Evolutionary conservation across 257 asterid genomes (phyloP).

Genomic region (Thymus mandschuricus): DNA sequence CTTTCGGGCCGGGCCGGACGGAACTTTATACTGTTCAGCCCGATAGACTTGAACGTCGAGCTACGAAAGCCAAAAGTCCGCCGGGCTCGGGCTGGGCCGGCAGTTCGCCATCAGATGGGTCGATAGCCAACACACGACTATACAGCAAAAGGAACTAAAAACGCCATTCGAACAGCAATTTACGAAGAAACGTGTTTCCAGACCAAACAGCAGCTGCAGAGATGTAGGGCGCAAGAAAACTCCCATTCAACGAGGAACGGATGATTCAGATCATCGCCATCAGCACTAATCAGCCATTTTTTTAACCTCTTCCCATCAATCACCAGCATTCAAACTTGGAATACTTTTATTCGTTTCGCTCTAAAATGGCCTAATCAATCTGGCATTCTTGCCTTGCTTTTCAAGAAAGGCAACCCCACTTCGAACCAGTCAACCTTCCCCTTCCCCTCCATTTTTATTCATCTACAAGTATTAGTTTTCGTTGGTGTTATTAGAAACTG

Average conservation of each 20-base stretch:
- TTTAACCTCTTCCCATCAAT: not conserved
- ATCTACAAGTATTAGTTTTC: not conserved
- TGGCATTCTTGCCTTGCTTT: constrained; percentile 38
- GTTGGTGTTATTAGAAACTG: not conserved
- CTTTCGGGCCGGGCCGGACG: no score
- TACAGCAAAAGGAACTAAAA: no score
- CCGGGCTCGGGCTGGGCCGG: no score
- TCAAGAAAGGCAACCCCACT: constrained; percentile 41
- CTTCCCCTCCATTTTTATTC: constrained; percentile 5
- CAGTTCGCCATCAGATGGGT: no score
- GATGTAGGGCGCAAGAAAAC: not conserved
- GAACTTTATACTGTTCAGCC: no score
- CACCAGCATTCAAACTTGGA: constrained; percentile 4
- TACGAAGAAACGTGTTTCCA: not conserved
- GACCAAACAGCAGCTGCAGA: not conserved
- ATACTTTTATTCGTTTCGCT: not conserved
- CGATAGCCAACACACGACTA: no score
- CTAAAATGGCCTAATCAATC: constrained; percentile 14
- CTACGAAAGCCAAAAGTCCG: no score
- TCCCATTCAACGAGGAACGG: not conserved
- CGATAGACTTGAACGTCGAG: no score
- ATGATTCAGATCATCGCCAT: constrained; percentile 30
- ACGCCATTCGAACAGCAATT: not conserved
- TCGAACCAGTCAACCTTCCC: constrained; percentile 35
- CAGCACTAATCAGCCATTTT: not conserved